These are phyloP conservation scores for Xylariaceae sp. DNA, from an alignment of 2,329 filamentous ascomycete genomes.

Conservation along the genomic window DNA sequence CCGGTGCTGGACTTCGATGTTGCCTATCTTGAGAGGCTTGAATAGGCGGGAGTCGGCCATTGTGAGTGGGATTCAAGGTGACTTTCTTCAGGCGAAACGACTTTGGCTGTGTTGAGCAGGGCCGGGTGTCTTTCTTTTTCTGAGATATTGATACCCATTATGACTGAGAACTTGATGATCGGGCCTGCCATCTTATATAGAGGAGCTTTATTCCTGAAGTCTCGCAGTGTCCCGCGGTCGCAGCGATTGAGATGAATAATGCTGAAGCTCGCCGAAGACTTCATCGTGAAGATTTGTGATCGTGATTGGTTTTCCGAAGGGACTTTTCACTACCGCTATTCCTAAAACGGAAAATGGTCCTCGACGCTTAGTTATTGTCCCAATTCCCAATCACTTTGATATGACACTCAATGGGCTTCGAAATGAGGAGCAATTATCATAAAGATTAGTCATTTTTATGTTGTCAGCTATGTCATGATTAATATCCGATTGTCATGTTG, in stretches of 20 bases:
- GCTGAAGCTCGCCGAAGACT: not conserved
- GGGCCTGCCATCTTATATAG: not conserved
- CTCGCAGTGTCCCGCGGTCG: not conserved
- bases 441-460: too few species aligned
- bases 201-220: not conserved
- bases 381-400: constrained; percentile 1
- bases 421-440: too few species aligned
- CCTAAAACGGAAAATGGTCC: not conserved
- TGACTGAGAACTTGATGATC: not conserved
- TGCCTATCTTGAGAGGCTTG: constrained; percentile 11
- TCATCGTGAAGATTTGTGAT: not conserved
- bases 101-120: not conserved
- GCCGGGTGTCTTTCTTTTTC: not conserved
- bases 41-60: constrained; percentile 6
- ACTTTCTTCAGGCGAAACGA: not conserved
- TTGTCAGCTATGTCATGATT: too few species aligned
- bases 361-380: constrained; percentile 1
- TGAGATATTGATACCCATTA: not conserved
- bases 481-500: too few species aligned
- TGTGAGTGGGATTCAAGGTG: not conserved
- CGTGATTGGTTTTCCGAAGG: not conserved
- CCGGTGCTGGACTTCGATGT: constrained; percentile 12
- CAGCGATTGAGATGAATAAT: not conserved
- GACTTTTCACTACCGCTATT: not conserved
- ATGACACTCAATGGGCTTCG: not conserved